A percentile compares a stretch with the other conserved stretches of the same genome.
These are phyloP conservation scores for Infundibulicybe gibba DNA, from an alignment of 768 basidiomycete genomes.

Conservation along the genomic window DNA sequence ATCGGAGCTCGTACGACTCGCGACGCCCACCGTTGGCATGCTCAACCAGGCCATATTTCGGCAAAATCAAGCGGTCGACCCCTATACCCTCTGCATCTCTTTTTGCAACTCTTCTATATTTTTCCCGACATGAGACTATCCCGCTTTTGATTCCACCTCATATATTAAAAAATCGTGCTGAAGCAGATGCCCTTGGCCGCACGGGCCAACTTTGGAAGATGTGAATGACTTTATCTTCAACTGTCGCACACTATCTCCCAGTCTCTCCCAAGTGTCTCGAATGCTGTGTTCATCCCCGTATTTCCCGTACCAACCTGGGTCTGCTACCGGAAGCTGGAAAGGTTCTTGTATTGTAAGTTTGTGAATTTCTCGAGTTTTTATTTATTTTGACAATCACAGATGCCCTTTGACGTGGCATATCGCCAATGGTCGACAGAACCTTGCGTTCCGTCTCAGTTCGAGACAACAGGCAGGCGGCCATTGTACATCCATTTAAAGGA, in stretches of 20 bases:
- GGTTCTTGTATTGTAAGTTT: conserved; percentile 43
- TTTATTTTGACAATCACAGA: conserved; percentile 19
- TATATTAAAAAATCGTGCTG: conserved; percentile 17
- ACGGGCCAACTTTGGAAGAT: conserved; percentile 42
- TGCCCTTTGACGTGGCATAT: conserved; percentile 34
- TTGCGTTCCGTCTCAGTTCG: conserved; percentile 28
- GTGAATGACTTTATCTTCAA: conserved; percentile 36
- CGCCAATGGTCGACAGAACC: conserved; percentile 27
- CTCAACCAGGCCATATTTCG: conserved; percentile 32
- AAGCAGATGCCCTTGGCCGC: conserved; percentile 22
- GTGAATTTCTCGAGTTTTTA: not conserved
- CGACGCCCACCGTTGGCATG: too few relatives aligned
- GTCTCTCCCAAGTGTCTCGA: conserved; percentile 13
- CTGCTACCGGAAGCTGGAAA: conserved; percentile 45
- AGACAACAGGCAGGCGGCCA: conserved; percentile 36
- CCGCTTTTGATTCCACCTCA: conserved; percentile 35
- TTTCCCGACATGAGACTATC: conserved; percentile 34
- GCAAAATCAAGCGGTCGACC: conserved; percentile 23
- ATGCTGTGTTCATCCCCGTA: conserved; percentile 10
- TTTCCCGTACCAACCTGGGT: conserved; percentile 35
- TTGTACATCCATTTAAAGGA: conserved; percentile 47
- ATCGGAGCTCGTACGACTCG: conserved; percentile 4
- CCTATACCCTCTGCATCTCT: conserved; percentile 39
- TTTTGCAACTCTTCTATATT: conserved; percentile 46
- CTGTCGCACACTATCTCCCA: conserved; percentile 38